Conservation (phyloP, 495 filamentous ascomycete genomes). For the Podospora australis region DNA sequence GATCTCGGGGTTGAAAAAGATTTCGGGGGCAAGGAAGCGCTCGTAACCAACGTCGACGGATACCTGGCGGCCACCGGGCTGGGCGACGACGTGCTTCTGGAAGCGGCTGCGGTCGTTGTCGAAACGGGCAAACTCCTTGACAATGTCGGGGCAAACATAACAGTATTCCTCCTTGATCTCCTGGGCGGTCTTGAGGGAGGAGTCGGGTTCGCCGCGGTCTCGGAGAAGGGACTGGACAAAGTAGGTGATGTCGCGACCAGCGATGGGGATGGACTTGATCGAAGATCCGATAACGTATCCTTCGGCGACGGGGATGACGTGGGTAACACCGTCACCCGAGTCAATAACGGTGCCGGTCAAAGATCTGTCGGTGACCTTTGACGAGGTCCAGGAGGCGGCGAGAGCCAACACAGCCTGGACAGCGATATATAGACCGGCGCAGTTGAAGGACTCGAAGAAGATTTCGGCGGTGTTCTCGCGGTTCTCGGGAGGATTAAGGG, state of each 20-base stretch:
- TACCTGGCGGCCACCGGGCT: slow-evolving; percentile 79
- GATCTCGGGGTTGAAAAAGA: slow-evolving; percentile 99
- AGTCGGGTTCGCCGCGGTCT: slow-evolving; percentile 94
- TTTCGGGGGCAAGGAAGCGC: slow-evolving; percentile 95
- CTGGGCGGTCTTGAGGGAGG: slow-evolving; percentile 93
- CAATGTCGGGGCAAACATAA: slow-evolving; percentile 96
- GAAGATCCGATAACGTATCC: slow-evolving; percentile 98
- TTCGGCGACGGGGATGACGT: slow-evolving; percentile 97
- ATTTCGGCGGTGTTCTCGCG: slow-evolving; percentile 99
- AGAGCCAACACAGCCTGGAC: slow-evolving; percentile 96
- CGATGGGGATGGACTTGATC: slow-evolving; percentile 97
- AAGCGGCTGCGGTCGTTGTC: slow-evolving; percentile 88
- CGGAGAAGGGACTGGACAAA: slow-evolving; percentile 94
- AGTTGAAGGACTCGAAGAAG: slow-evolving; percentile 99
- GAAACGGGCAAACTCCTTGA: slow-evolving; percentile 92
- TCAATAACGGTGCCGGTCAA: slow-evolving; percentile 97
- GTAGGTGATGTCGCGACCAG: slow-evolving; percentile 94
- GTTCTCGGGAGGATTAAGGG: slow-evolving; percentile 95
- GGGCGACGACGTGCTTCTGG: slow-evolving; percentile 75
- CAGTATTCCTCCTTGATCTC: slow-evolving; percentile 97
- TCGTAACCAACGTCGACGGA: slow-evolving; percentile 94
- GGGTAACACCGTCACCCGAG: slow-evolving; percentile 94
- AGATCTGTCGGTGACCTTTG: slow-evolving; percentile 94
- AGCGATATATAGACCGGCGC: slow-evolving; percentile 96
- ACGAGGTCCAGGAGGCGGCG: slow-evolving; percentile 95